phyloP scores from a whole-genome alignment of 2,329 filamentous ascomycete species.

The Aspergillus intermedius region DNA sequence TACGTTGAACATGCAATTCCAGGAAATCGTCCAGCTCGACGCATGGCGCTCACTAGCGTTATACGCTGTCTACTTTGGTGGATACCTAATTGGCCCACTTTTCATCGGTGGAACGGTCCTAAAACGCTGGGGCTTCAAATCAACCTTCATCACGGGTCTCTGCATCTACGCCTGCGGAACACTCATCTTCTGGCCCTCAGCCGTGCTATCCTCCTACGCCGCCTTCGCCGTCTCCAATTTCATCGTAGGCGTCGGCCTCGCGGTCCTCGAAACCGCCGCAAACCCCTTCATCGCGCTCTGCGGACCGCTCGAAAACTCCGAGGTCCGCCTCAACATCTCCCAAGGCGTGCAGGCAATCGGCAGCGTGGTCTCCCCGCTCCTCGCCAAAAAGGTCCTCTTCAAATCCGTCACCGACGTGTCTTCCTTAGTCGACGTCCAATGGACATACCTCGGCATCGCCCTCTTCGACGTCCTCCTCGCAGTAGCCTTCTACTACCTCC shows the following conservation, averaged over 20 bases:
- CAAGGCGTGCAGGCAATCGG: constrained; percentile 58
- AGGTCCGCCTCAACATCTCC: constrained; percentile 54
- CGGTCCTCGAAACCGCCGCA: constrained; percentile 54
- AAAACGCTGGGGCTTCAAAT: constrained; percentile 56
- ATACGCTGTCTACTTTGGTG: constrained; percentile 55
- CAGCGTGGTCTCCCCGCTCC: constrained; percentile 52
- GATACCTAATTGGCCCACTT: constrained; percentile 52
- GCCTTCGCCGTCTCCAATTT: constrained; percentile 58
- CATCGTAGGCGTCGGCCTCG: constrained; percentile 55
- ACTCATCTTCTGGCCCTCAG: constrained; percentile 59
- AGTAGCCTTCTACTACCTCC: constrained; percentile 55
- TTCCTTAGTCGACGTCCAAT: constrained; percentile 55
- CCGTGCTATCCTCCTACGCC: constrained; percentile 54
- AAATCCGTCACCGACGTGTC: constrained; percentile 42
- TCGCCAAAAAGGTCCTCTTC: constrained; percentile 56
- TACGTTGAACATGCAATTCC: constrained; percentile 63
- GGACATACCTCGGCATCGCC: constrained; percentile 59
- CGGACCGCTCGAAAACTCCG: constrained; percentile 54
- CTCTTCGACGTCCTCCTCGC: constrained; percentile 55
- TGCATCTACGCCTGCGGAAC: constrained; percentile 57
- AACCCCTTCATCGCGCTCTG: constrained; percentile 59
- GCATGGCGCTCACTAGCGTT: constrained; percentile 40
- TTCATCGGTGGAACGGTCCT: constrained; percentile 51
- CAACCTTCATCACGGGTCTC: constrained; percentile 55
- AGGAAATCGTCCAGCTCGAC: constrained; percentile 40